These are phyloP conservation scores for Yamadazyma scolyti DNA, from an alignment of 805 yeast genomes.

Conservation along the genomic window DNA sequence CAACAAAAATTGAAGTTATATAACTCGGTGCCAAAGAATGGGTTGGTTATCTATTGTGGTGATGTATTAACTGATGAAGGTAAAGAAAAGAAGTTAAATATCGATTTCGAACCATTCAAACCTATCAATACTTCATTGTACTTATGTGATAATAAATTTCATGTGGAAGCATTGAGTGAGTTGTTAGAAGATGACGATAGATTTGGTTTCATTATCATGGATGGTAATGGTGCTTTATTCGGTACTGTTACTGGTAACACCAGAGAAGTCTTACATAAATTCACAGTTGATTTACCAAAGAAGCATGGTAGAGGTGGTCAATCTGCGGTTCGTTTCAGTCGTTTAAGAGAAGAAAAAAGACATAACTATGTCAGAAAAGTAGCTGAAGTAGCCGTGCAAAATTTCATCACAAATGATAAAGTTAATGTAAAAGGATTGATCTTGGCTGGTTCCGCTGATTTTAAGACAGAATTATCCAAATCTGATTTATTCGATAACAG, in stretches of 20 bases:
- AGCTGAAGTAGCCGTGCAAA: slow-evolving; percentile 97
- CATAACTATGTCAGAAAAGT: slow-evolving; percentile 98
- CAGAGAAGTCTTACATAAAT: slow-evolving; percentile 92
- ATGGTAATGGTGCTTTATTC: slow-evolving; percentile 97
- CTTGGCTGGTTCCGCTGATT: slow-evolving; percentile 98
- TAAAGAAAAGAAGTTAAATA: slow-evolving; percentile 92
- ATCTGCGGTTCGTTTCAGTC: slow-evolving; percentile 97
- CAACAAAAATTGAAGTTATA: slow-evolving; percentile 94
- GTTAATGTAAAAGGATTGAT: slow-evolving; percentile 92
- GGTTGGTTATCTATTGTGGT: slow-evolving; percentile 96
- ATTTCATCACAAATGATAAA: slow-evolving; percentile 92
- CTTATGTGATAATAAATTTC: slow-evolving; percentile 96
- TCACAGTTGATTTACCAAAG: slow-evolving; percentile 94
- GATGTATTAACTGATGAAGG: slow-evolving; percentile 97
- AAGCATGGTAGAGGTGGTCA: slow-evolving; percentile 99
- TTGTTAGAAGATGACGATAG: slow-evolving; percentile 91
- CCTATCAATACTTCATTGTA: slow-evolving; percentile 96
- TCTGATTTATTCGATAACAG: slow-evolving; percentile 93
- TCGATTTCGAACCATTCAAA: slow-evolving; percentile 98
- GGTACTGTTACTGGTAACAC: slow-evolving; percentile 97
- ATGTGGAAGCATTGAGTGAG: slow-evolving; percentile 94
- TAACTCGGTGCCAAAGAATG: slow-evolving; percentile 87
- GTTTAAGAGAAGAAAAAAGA: slow-evolving; percentile 98
- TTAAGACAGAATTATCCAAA: slow-evolving; percentile 89
- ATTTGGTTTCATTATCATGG: slow-evolving; percentile 98